Percentiles rank a stretch among this genome's conserved stretches.
Evolutionary conservation across 2,329 filamentous ascomycete species (phyloP).

Genomic region (Bisporella sp.): DNA sequence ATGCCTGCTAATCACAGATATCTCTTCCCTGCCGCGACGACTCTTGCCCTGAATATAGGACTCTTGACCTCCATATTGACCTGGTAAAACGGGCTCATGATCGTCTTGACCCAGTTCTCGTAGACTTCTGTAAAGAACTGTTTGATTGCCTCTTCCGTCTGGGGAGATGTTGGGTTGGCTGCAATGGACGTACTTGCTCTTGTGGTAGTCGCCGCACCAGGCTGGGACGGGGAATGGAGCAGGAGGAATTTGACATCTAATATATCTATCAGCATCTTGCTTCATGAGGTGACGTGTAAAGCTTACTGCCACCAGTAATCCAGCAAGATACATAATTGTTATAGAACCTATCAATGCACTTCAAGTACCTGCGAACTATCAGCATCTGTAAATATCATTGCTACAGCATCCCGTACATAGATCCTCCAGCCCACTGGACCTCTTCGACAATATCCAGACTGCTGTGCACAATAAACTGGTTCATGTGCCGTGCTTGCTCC

Average conservation of each 20-base stretch:
- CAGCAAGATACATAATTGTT: slow-evolving; percentile 94
- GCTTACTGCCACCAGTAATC: slow-evolving; percentile 69
- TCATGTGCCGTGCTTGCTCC: slow-evolving; percentile 84
- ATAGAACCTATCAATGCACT: slow-evolving; percentile 94
- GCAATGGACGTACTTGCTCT: slow-evolving; percentile 64
- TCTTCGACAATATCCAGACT: slow-evolving; percentile 94
- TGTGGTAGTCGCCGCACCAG: slow-evolving; percentile 36
- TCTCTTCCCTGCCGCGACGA: slow-evolving; percentile 85
- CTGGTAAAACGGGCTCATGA: slow-evolving; percentile 94
- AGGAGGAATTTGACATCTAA: slow-evolving; percentile 82
- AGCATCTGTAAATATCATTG: slow-evolving; percentile 3
- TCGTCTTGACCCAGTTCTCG: slow-evolving; percentile 92
- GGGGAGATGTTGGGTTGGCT: slow-evolving; percentile 78
- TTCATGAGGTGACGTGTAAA: background rate
- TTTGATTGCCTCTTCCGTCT: slow-evolving; percentile 91
- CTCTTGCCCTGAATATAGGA: slow-evolving; percentile 74
- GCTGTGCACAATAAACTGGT: slow-evolving; percentile 95
- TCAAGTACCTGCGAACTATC: slow-evolving; percentile 66
- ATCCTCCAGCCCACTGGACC: slow-evolving; percentile 82
- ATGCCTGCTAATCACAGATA: slow-evolving; percentile 51
- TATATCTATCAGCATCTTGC: slow-evolving; percentile 3
- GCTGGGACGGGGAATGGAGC: slow-evolving; percentile 68
- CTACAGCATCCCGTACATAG: slow-evolving; percentile 53
- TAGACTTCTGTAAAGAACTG: slow-evolving; percentile 95
- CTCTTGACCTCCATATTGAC: slow-evolving; percentile 81